phyloP scores from a whole-genome alignment of 805 yeast genomes.

The Debaryomyces hansenii region DNA sequence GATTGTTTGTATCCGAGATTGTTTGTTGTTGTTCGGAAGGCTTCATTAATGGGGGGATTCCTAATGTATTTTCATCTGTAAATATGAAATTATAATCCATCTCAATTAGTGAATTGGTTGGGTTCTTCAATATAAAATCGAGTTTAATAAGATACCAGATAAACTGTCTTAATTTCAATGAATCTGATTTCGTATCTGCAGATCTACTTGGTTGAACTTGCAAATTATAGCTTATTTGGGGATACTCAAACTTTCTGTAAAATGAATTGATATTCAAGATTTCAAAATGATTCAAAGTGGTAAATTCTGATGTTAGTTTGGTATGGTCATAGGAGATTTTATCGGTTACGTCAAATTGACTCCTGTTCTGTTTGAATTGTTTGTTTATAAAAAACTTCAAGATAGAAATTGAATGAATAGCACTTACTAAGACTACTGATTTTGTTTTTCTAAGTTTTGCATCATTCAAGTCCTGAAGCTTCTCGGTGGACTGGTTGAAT shows the following conservation, averaged over 20 bases:
- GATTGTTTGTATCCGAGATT: neutral
- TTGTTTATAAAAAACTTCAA: slow-evolving; percentile 28
- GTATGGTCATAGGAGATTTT: slow-evolving; percentile 10
- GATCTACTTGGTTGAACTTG: neutral
- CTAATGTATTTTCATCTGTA: slow-evolving; percentile 4
- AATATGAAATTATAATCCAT: slow-evolving; percentile 12
- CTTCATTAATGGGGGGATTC: neutral
- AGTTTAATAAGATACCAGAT: slow-evolving; percentile 31
- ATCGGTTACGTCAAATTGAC: slow-evolving; percentile 6
- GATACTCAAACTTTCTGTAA: slow-evolving; percentile 22
- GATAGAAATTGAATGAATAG: slow-evolving; percentile 30
- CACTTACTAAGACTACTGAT: slow-evolving; percentile 22
- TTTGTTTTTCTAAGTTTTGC: slow-evolving; percentile 9
- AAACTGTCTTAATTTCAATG: slow-evolving; percentile 25
- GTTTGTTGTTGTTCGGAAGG: neutral
- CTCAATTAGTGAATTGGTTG: slow-evolving; percentile 7
- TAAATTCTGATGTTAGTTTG: neutral
- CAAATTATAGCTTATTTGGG: slow-evolving; percentile 11
- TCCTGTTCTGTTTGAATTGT: slow-evolving; percentile 6
- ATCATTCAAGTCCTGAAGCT: slow-evolving; percentile 12
- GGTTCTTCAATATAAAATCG: slow-evolving; percentile 15
- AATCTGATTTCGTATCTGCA: slow-evolving; percentile 16
- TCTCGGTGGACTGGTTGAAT: slow-evolving; percentile 26
- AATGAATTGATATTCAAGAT: slow-evolving; percentile 16
- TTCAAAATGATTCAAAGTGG: slow-evolving; percentile 24